Evolutionary conservation across 257 asterid genomes (phyloP).

Genomic region (Vinca minor): DNA sequence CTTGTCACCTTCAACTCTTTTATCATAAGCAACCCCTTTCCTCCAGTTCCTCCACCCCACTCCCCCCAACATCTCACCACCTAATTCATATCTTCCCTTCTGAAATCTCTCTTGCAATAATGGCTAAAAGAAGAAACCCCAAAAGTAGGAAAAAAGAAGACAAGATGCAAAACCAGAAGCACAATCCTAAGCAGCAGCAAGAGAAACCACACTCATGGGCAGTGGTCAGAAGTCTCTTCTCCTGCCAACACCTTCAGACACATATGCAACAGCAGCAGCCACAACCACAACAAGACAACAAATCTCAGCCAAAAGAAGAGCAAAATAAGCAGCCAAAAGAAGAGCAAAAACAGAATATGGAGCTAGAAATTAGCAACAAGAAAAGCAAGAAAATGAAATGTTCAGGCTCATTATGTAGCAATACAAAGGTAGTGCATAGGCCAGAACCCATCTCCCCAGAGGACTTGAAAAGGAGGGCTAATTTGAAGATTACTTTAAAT

Average conservation of each 20-base stretch:
- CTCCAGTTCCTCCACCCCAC: not conserved
- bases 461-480: slow-evolving; percentile 19
- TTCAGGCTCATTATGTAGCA: slow-evolving; percentile 78
- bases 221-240: slow-evolving; percentile 70
- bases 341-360: slow-evolving; percentile 6
- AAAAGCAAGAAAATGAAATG: slow-evolving; percentile 58
- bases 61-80: not conserved
- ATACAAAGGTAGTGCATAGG: slow-evolving; percentile 70
- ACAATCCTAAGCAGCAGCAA: slow-evolving; percentile 11
- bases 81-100: not conserved
- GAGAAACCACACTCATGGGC: slow-evolving; percentile 83
- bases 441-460: slow-evolving; percentile 37
- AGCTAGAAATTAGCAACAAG: slow-evolving; percentile 26
- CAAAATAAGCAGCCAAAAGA: slow-evolving; percentile 12
- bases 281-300: slow-evolving; percentile 10
- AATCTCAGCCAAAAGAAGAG: slow-evolving; percentile 10
- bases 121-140: slow-evolving; percentile 47
- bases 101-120: slow-evolving; percentile 10
- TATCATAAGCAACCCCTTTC: not conserved
- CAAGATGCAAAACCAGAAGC: slow-evolving; percentile 7
- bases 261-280: slow-evolving; percentile 18
- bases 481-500: slow-evolving; percentile 19
- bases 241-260: slow-evolving; percentile 74
- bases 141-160: slow-evolving; percentile 11
- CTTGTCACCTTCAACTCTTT: not conserved